Conservation (phyloP, 129 eudicot genomes). For the Glebionis coronaria region DNA sequence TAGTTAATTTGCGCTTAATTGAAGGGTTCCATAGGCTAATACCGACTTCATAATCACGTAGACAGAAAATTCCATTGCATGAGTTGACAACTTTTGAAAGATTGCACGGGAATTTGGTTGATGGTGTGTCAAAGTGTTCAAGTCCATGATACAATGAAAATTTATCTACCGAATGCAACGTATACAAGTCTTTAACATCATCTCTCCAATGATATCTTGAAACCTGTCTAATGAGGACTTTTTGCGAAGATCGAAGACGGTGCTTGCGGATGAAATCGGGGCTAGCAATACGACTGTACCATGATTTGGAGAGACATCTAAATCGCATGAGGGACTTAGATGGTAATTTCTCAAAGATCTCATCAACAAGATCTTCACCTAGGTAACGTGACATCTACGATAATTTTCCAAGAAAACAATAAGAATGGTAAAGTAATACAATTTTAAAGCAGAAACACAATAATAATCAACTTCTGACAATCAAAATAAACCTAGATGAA, state of each 20-base stretch:
- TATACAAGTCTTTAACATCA: background rate
- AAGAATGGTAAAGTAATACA: no score
- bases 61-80: background rate
- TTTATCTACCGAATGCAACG: background rate
- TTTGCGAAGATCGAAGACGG: background rate
- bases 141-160: background rate
- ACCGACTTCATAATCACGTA: background rate
- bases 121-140: no score
- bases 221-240: background rate
- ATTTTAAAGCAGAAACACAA: no score
- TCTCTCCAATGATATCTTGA: no score
- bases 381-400: conserved; percentile 18
- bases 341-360: conserved; percentile 22
- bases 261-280: conserved; percentile 18
- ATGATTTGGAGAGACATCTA: conserved; percentile 32
- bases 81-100: background rate
- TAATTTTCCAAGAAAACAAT: no score
- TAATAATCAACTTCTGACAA: no score
- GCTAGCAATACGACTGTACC: conserved; percentile 16
- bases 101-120: background rate
- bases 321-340: conserved; percentile 25
- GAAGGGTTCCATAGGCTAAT: conserved; percentile 6
- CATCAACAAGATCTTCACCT: conserved; percentile 19
- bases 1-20: conserved; percentile 3
- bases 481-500: no score